Evolutionary conservation across 495 filamentous ascomycete genomes (phyloP), one percentile per base, ranked within the genome.

Genomic region (Podospora pseudopauciseta): DNA sequence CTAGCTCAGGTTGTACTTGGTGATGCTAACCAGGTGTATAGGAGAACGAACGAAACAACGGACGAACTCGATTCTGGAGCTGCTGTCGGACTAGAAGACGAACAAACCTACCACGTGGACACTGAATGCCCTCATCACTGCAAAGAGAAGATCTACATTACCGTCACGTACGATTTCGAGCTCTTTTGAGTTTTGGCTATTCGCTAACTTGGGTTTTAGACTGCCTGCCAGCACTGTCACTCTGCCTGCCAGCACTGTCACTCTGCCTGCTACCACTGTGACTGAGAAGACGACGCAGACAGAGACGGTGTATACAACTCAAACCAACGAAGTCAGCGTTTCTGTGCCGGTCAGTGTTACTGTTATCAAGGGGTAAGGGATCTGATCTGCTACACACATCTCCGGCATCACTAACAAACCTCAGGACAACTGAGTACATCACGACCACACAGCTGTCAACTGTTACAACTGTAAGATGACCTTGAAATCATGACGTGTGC

Each of bases 1-100:
- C 71, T 77, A 65, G 68, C 67, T 60, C 69, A 65, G 18, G 9
- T 71, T 49, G 73, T 65, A 23, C 5, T 68, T 23, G 74, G 68
- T 7, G 55, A 59, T 5, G 68, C 73, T 16, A 34, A 28, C 9
- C 68, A 64, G 11, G 27, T 69, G 18, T 69, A 67, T 13, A 63
- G 55, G 56, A 70, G 69, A 57, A 30, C 57, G 16, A 71, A 73
- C 28, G 69, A 71, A 13, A 68, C 70, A 15, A 56, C 58, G 13
- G 20, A 63, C 13, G 63, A 34, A 2, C n/a, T 49, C 39, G 39
- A 49, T 16, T 49, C 39, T 16, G 39, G 39, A 49, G 39, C 39
- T 49, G 39, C 39, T 49, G 39, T 49, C 39, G 39, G 39, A 16
- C 7, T 26, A 20, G 20, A 65, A 5, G 27, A n/a, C 11, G 34